These are phyloP conservation scores for Debaryomycetaceae sp. DNA, from an alignment of 1,139 yeast genomes.

Conservation along the genomic window DNA sequence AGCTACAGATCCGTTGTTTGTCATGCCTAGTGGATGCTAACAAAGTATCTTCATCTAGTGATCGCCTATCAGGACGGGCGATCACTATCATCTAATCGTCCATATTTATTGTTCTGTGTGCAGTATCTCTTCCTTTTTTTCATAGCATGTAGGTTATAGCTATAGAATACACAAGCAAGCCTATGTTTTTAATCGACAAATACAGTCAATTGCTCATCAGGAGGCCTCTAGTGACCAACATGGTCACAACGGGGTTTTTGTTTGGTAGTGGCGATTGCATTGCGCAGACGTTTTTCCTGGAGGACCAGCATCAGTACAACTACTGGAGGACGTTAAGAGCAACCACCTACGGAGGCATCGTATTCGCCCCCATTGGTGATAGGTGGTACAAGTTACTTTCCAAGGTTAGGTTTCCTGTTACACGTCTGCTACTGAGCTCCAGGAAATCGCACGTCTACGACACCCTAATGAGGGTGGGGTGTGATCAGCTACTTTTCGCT, in stretches of 20 bases:
- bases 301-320: constrained; percentile 21
- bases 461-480: constrained; percentile 49
- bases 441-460: constrained; percentile 12
- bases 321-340: constrained; percentile 31
- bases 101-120: constrained; percentile 7
- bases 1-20: no score
- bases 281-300: constrained; percentile 34
- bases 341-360: constrained; percentile 30
- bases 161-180: not conserved
- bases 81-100: not conserved
- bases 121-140: not conserved
- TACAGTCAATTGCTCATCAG: constrained; percentile 28
- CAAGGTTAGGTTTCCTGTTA: constrained; percentile 13
- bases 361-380: constrained; percentile 43
- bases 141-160: not conserved
- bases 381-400: constrained; percentile 37
- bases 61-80: no score
- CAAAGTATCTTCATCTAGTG: no score
- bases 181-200: constrained; percentile 13
- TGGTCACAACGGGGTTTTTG: constrained; percentile 36
- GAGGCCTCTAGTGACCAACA: constrained; percentile 35
- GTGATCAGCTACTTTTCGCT: constrained; percentile 75
- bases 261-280: constrained; percentile 41
- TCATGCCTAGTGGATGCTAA: no score
- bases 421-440: not conserved